These are phyloP conservation scores for Sporisorium scitamineum DNA, from an alignment of 1,284 basidiomycete genomes.

Conservation along the genomic window DNA sequence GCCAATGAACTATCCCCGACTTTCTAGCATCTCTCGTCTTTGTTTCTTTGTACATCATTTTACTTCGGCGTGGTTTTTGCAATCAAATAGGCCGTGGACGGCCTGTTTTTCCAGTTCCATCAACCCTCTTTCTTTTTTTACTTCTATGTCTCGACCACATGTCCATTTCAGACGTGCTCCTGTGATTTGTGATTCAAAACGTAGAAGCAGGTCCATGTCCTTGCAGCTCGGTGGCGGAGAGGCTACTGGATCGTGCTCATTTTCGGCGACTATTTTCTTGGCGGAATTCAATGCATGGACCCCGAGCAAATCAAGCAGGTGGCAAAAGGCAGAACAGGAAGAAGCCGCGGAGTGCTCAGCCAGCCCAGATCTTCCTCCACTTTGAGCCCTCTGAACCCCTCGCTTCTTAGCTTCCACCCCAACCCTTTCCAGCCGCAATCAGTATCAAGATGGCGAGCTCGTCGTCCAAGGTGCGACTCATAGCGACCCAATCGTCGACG, in stretches of 20 bases:
- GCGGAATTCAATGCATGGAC: not conserved
- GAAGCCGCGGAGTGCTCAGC: not conserved
- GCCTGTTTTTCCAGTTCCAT: too few relatives aligned
- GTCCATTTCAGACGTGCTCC: too few relatives aligned
- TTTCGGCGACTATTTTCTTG: not conserved
- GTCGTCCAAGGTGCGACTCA: not conserved
- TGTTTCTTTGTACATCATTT: too few relatives aligned
- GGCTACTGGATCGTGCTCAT: not conserved
- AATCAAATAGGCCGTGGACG: too few relatives aligned
- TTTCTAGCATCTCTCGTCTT: not conserved
- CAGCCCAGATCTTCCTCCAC: not conserved
- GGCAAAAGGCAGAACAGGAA: not conserved
- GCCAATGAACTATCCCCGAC: not conserved
- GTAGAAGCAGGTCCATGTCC: too few relatives aligned
- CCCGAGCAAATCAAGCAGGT: too few relatives aligned
- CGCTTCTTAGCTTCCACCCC: not conserved
- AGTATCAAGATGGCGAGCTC: constrained; percentile 2
- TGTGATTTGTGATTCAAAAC: too few relatives aligned
- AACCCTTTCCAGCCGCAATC: not conserved
- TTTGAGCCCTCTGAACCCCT: not conserved
- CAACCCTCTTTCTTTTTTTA: too few relatives aligned
- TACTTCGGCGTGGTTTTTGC: too few relatives aligned
- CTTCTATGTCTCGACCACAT: too few relatives aligned
- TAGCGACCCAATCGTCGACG: not conserved
- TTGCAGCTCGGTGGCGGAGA: too few relatives aligned